Evolutionary conservation across 2,329 filamentous ascomycete species (phyloP), one percentile per base, ranked within the genome.

Genomic region (Dothidotthia symphoricarpi): DNA sequence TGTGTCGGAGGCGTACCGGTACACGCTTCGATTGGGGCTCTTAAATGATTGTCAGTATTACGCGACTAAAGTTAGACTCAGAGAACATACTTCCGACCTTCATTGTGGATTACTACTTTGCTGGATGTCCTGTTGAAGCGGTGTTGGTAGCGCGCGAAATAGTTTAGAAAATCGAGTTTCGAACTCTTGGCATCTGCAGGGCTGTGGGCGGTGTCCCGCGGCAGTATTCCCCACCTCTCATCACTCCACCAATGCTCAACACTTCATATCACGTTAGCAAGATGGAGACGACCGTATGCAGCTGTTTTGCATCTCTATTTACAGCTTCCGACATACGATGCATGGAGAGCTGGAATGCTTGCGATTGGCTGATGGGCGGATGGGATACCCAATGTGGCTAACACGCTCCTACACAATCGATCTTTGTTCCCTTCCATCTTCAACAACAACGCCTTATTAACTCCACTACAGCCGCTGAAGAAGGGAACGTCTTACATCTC

Each of bases 21-120:
- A 80, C 82, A 69, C 93, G 85, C 81, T 98, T 98, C 39, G 91
- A 97, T 72, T 85, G 89, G 63, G 91, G 93, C 72, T 96, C 89
- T 95, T 59, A 8, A 44, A 11, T 14, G 7, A 3, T 11, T 16
- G 37, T 59, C 10, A 61, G 42, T 19, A 24, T 10, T 17, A 1
- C 3, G 4, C 14, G 15, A 12, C 12, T 14, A 11, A 2, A 13
- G 13, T n/a, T 1, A 4, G n/a, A 16, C 27, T 22, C 19, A 22
- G 19, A 22, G 9, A 9, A 57, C 67, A 47, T 58, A 70, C 68
- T 70, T 53, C 68, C 67, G 55, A 70, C 59, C 53, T 70, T 70
- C 66, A 69, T 69, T 45, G 43, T 55, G 44, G 32, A 16, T 34
- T 42, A 45, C 35, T 37, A 42, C 34, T 37, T 47, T 31, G 24